Percentiles rank a stretch among this genome's conserved stretches.
Evolutionary conservation across 371 early-diverging fungal genomes (phyloP).

Genomic region (Mucor irregularis): DNA sequence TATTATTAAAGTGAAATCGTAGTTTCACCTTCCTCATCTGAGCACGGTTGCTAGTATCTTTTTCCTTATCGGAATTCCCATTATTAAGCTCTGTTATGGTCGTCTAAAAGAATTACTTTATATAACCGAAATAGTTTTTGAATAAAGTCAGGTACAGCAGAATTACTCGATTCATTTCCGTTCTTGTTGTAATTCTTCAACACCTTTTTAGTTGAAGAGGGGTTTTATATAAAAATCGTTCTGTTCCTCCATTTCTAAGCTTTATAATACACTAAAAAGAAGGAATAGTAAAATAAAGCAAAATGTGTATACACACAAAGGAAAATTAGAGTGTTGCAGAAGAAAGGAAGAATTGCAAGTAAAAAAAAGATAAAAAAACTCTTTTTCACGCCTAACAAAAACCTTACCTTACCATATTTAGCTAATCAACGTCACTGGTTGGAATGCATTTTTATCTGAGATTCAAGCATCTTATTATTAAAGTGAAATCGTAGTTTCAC

Average conservation of each 20-base stretch:
- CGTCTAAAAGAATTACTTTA: no score
- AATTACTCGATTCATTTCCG: slow-evolving; percentile 1
- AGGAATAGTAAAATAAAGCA: not conserved
- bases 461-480: no score
- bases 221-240: not conserved
- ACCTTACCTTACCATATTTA: not conserved
- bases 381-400: not conserved
- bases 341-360: not conserved
- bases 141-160: slow-evolving; percentile 44
- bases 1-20: no score
- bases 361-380: not conserved
- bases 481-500: no score
- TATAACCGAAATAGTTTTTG: slow-evolving; percentile 51
- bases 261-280: not conserved
- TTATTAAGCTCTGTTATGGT: no score
- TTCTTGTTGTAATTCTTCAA: slow-evolving; percentile 7
- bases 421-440: slow-evolving; percentile 1
- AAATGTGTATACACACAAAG: no score
- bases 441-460: not conserved
- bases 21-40: no score
- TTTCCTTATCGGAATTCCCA: no score
- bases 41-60: no score
- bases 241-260: not conserved
- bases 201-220: not conserved
- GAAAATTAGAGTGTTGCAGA: no score